phyloP scores from a whole-genome alignment of 371 early-diverging fungal genomes.

The Mucor plumbeus region DNA sequence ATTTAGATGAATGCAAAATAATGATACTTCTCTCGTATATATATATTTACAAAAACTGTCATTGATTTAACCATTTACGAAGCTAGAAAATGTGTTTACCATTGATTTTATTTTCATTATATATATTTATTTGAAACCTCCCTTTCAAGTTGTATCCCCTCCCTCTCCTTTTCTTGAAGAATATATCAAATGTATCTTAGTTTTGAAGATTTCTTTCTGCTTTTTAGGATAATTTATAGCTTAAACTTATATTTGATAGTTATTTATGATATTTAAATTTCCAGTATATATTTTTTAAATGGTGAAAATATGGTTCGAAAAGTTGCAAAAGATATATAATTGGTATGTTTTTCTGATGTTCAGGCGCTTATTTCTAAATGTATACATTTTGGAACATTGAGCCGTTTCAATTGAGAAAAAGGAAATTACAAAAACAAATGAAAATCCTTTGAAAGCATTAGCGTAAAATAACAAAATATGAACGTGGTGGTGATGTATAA shows the following conservation, averaged over 20 bases:
- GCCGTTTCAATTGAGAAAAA: too few species aligned
- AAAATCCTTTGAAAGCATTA: neutral
- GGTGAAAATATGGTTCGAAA: too few species aligned
- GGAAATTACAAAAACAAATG: too few species aligned
- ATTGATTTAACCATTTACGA: conserved; percentile 4
- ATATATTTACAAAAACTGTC: neutral
- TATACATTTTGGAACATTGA: too few species aligned
- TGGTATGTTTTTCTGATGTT: too few species aligned
- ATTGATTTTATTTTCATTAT: neutral
- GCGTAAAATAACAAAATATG: neutral
- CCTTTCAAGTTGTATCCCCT: neutral
- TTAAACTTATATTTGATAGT: too few species aligned
- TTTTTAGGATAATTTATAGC: too few species aligned
- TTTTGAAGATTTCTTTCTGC: too few species aligned
- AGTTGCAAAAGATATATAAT: too few species aligned
- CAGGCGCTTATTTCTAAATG: too few species aligned
- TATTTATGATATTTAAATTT: too few species aligned
- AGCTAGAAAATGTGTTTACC: neutral
- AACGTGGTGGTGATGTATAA: neutral
- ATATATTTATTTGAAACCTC: neutral
- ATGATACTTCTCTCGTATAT: neutral
- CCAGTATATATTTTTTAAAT: too few species aligned
- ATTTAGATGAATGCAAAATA: neutral
- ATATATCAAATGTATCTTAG: neutral
- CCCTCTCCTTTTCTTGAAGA: neutral